Evolutionary conservation across 1,284 basidiomycete genomes (phyloP), one percentile per base, ranked within the genome.

Genomic region (Fomitopsis pinicola): DNA sequence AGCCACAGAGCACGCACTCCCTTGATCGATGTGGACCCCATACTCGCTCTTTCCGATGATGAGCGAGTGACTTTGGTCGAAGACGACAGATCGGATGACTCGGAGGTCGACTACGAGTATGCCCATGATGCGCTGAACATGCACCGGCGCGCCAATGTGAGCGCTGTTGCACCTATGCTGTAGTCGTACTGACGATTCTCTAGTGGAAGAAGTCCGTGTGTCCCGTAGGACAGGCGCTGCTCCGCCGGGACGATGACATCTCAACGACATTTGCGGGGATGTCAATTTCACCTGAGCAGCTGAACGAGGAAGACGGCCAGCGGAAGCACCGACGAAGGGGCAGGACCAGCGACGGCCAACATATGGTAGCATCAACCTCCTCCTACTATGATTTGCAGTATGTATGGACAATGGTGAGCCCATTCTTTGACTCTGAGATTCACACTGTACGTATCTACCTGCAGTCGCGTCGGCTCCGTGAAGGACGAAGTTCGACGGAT

Each of bases 111-210:
- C 19, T 57, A 45, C 33, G 30, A 28, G 40, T n/a, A 15, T 12
- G 5, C 45, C 12, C 45, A 60, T 45, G 59, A 59, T 4, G 62
- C 62, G 7, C 46, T 60, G 7, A 40, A 59, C 46, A 53, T 63
- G 1, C 14, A 63, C 30, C 35, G 40, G 33, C 33, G 54, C 19
- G 35, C 57, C 5, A 63, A 63, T 46, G 61, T 62, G 15, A 57
- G 55, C 48, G 5, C n/a, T 19, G n/a, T 7, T 1, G 2, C 5
- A 3, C n/a, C 5, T 54, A 15, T 38, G 52, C 7, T 38, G 8
- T 15, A 35, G n/a, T 5, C 35, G 17, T 19, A 19, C 8, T 26
- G 52, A 42, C 9, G 6, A 45, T 59, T 12, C 5, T 44, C 15
- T n/a, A 63, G 62, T 63, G 62, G 62, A 55, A 30, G 28, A 14